Percentiles rank a stretch among this genome's conserved stretches.
phyloP scores from a whole-genome alignment of 805 yeast species.

The Candida khao-thaluensis region DNA sequence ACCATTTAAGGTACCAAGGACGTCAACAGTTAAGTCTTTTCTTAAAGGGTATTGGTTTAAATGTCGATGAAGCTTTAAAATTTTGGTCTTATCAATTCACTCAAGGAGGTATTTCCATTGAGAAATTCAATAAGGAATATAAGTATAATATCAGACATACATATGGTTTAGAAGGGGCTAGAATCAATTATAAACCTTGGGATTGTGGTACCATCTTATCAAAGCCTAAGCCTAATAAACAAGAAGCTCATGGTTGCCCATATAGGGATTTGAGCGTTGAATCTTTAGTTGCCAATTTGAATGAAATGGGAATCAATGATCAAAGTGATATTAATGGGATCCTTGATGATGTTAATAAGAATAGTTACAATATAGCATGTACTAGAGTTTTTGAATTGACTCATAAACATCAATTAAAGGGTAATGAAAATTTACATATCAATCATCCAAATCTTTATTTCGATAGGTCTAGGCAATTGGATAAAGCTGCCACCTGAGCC shows the following conservation, averaged over 20 bases:
- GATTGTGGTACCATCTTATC: constrained; percentile 75
- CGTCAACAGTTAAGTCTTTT: constrained; percentile 85
- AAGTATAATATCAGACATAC: constrained; percentile 82
- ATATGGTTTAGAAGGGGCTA: constrained; percentile 89
- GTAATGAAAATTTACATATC: constrained; percentile 58
- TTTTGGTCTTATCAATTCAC: constrained; percentile 83
- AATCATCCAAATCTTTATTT: constrained; percentile 88
- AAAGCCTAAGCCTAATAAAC: constrained; percentile 64
- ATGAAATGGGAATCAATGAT: constrained; percentile 64
- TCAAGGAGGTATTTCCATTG: constrained; percentile 54
- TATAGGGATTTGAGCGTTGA: constrained; percentile 75
- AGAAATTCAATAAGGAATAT: constrained; percentile 84
- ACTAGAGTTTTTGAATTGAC: constrained; percentile 82
- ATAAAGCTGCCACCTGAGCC: no score
- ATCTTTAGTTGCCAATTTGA: constrained; percentile 53
- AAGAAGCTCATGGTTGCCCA: constrained; percentile 91
- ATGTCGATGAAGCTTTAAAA: constrained; percentile 80
- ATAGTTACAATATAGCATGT: constrained; percentile 83
- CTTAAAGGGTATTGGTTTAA: constrained; percentile 85
- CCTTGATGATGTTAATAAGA: constrained; percentile 62
- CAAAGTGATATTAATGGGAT: constrained; percentile 57
- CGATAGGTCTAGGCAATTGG: constrained; percentile 67
- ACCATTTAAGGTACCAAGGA: constrained; percentile 79
- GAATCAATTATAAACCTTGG: constrained; percentile 83
- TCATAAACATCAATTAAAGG: constrained; percentile 44